phyloP scores from a whole-genome alignment of 2,329 filamentous ascomycete genomes.

The Bipolaris bicolor region DNA sequence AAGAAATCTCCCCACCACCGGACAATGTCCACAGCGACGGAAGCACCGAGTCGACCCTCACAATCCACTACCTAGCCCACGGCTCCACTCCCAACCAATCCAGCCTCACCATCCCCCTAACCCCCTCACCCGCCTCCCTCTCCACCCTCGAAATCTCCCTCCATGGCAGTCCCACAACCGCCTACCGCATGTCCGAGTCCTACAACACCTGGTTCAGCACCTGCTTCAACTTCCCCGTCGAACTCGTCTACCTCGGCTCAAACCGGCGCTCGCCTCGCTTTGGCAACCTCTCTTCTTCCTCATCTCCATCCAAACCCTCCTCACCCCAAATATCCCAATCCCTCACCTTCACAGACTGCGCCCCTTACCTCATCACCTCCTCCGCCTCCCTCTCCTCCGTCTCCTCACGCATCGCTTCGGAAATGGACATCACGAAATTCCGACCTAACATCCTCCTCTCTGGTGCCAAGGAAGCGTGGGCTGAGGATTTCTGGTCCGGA shows the following conservation, averaged over 20 bases:
- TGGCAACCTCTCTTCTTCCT: constrained; percentile 16
- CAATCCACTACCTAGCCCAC: constrained; percentile 50
- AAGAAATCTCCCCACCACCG: constrained; percentile 34
- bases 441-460: constrained; percentile 55
- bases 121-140: constrained; percentile 46
- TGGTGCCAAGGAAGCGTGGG: constrained; percentile 50
- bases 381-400: constrained; percentile 73
- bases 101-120: constrained; percentile 49
- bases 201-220: constrained; percentile 54
- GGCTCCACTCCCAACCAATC: constrained; percentile 31
- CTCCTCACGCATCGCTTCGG: constrained; percentile 44
- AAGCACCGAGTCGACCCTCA: constrained; percentile 29
- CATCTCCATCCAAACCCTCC: constrained; percentile 45
- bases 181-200: constrained; percentile 51
- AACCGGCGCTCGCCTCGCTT: constrained; percentile 52
- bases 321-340: constrained; percentile 34
- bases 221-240: constrained; percentile 53
- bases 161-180: constrained; percentile 51
- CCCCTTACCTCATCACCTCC: constrained; percentile 75
- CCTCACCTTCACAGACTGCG: constrained; percentile 74
- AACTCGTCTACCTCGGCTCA: constrained; percentile 53
- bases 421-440: constrained; percentile 56
- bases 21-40: constrained; percentile 4
- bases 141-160: constrained; percentile 51
- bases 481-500: constrained; percentile 56